These are phyloP conservation scores for Ceratocystis eucalypticola DNA, from an alignment of 2,329 filamentous ascomycete genomes.

Conservation along the genomic window DNA sequence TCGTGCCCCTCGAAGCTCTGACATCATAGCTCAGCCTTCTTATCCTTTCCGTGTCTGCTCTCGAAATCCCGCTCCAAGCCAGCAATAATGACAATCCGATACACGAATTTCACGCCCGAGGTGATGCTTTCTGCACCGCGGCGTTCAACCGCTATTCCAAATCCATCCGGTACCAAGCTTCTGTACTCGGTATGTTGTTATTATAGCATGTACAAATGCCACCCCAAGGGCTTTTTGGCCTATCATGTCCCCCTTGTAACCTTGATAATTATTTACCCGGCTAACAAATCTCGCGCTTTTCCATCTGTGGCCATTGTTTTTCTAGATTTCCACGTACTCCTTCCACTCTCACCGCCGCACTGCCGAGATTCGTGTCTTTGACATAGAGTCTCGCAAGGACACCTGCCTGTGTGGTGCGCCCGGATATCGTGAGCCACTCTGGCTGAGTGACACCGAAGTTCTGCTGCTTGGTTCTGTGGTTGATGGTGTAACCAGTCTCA, in stretches of 20 bases:
- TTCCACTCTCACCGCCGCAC: slow-evolving; percentile 61
- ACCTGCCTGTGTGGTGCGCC: slow-evolving; percentile 51
- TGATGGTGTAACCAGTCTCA: slow-evolving; percentile 35
- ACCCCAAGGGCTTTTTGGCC: not conserved
- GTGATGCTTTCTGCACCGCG: slow-evolving; percentile 64
- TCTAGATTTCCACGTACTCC: slow-evolving; percentile 57
- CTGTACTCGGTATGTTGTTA: slow-evolving; percentile 44
- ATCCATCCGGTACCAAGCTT: slow-evolving; percentile 47
- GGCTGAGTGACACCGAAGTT: slow-evolving; percentile 56
- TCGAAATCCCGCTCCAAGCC: not conserved
- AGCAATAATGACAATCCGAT: slow-evolving; percentile 53
- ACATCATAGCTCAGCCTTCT: not conserved
- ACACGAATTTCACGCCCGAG: slow-evolving; percentile 60
- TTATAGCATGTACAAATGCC: not conserved
- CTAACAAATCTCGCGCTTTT: not conserved
- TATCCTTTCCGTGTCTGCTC: not conserved
- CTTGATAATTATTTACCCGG: not conserved
- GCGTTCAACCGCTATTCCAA: slow-evolving; percentile 57
- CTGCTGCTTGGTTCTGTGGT: slow-evolving; percentile 40
- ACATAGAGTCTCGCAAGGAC: slow-evolving; percentile 48
- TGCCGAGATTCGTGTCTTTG: slow-evolving; percentile 55
- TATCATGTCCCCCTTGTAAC: not conserved
- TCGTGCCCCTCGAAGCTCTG: not conserved
- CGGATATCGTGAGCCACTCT: slow-evolving; percentile 56
- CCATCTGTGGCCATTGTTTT: not conserved